Percentiles rank a stretch among this genome's conserved stretches.
Conservation (phyloP, 305 asterid species). For the Lippia alba region DNA sequence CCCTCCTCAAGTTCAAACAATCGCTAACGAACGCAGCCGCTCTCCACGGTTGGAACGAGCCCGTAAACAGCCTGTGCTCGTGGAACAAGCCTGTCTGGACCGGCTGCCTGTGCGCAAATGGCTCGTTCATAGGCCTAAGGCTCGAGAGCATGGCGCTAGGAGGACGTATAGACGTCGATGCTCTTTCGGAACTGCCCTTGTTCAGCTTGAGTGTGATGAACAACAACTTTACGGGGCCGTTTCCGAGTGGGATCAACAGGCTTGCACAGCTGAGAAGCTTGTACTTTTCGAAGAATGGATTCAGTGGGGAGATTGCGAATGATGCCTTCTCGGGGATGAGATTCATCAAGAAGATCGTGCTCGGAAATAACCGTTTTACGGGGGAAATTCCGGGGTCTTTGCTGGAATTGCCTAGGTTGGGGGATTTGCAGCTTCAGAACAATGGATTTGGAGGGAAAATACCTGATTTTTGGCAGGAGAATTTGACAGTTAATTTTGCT, state of each 20-base stretch:
- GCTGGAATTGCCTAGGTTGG: constrained; percentile 51
- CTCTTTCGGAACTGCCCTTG: constrained; percentile 43
- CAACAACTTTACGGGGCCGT: constrained; percentile 59
- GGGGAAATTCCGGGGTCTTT: constrained; percentile 71
- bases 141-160: constrained; percentile 63
- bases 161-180: constrained; percentile 46
- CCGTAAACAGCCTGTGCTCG: constrained; percentile 36
- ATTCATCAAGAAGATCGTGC: constrained; percentile 43
- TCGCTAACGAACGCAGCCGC: constrained; percentile 45
- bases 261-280: constrained; percentile 53
- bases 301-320: constrained; percentile 62
- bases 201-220: constrained; percentile 58
- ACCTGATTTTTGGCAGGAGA: constrained; percentile 65
- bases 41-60: constrained; percentile 46
- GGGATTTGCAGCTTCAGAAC: constrained; percentile 53
- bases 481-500: constrained; percentile 50
- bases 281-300: constrained; percentile 56
- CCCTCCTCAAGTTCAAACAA: constrained; percentile 50
- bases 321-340: constrained; percentile 65
- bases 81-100: constrained; percentile 45
- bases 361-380: constrained; percentile 50
- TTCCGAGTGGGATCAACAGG: constrained; percentile 51
- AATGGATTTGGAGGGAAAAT: constrained; percentile 63
- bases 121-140: constrained; percentile 25
- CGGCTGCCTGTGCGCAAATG: constrained; percentile 49